Conservation (phyloP, 176 grass and related monocot species). For the Leersia perrieri region DNA sequence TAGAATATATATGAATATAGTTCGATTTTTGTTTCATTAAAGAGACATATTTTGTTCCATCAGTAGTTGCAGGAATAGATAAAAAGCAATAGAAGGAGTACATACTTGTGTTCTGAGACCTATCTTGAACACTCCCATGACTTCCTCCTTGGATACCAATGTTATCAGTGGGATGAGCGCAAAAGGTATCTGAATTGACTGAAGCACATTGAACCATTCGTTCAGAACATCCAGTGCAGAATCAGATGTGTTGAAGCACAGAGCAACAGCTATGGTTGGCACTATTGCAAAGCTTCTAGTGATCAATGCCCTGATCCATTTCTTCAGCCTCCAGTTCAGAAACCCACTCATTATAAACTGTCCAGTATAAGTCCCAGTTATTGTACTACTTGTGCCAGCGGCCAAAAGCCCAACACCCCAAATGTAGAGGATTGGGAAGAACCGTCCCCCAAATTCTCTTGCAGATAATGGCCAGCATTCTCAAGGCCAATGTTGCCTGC, state of each 20-base stretch:
- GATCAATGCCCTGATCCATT: conserved; percentile 83
- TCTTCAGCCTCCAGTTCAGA: conserved; percentile 72
- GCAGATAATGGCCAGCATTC: conserved; percentile 77
- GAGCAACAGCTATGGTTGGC: conserved; percentile 75
- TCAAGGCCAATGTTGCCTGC: conserved; percentile 68
- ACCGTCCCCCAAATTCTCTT: conserved; percentile 67
- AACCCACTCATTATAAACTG: conserved; percentile 98
- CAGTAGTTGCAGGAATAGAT: too few relatives aligned
- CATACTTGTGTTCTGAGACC: conserved; percentile 54
- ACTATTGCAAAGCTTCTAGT: conserved; percentile 88
- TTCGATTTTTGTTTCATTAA: too few relatives aligned
- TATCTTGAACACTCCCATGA: conserved; percentile 87
- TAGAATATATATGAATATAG: too few relatives aligned
- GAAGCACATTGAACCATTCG: conserved; percentile 91
- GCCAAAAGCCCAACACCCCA: conserved; percentile 92
- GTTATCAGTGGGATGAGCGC: conserved; percentile 81
- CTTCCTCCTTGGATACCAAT: conserved; percentile 74
- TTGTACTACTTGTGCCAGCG: conserved; percentile 82
- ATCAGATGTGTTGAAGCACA: conserved; percentile 76
- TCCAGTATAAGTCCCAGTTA: conserved; percentile 88
- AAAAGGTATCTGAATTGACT: conserved; percentile 90
- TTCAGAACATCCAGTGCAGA: conserved; percentile 79
- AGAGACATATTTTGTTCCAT: too few relatives aligned
- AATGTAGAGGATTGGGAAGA: conserved; percentile 84
- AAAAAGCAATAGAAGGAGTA: too few relatives aligned